These are phyloP conservation scores for Colletotrichum ledebouriae DNA, from an alignment of 2,329 filamentous ascomycete species.

Conservation along the genomic window DNA sequence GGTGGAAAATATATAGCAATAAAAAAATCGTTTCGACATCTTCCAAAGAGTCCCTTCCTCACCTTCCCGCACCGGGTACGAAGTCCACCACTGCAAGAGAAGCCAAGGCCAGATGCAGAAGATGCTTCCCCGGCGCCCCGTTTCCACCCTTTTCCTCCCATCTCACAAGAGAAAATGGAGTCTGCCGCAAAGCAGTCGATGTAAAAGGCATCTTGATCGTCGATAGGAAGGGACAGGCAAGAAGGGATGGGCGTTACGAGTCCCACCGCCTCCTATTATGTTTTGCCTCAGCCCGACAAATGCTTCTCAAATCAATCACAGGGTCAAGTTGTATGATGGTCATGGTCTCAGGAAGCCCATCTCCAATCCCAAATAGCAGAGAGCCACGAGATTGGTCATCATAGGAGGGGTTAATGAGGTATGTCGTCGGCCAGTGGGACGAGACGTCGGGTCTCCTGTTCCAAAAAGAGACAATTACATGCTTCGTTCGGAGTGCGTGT, in stretches of 20 bases:
- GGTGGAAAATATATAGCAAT: slow-evolving; percentile 11
- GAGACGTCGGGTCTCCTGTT: slow-evolving; percentile 26
- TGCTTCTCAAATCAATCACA: neutral
- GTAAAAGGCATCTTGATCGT: slow-evolving; percentile 12
- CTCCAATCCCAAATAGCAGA: neutral
- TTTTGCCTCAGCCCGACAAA: neutral
- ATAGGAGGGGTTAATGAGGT: neutral
- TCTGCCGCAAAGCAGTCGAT: neutral
- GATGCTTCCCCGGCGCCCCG: slow-evolving; percentile 27
- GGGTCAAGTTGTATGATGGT: neutral
- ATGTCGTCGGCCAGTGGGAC: slow-evolving; percentile 14
- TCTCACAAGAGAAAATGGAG: neutral
- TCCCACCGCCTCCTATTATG: slow-evolving; percentile 7
- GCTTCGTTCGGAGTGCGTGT: slow-evolving; percentile 11
- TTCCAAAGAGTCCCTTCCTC: neutral
- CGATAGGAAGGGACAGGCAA: slow-evolving; percentile 7
- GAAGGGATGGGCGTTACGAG: neutral
- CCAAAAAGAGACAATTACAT: slow-evolving; percentile 29
- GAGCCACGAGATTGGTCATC: slow-evolving; percentile 20
- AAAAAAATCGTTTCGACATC: neutral
- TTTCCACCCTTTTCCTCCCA: slow-evolving; percentile 12
- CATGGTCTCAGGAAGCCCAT: neutral
- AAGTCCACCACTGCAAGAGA: slow-evolving; percentile 23
- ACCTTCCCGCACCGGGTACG: slow-evolving; percentile 32
- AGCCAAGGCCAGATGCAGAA: slow-evolving; percentile 16